These are phyloP conservation scores for Scedosporium dehoogii DNA, from an alignment of 2,329 filamentous ascomycete genomes.

Conservation along the genomic window DNA sequence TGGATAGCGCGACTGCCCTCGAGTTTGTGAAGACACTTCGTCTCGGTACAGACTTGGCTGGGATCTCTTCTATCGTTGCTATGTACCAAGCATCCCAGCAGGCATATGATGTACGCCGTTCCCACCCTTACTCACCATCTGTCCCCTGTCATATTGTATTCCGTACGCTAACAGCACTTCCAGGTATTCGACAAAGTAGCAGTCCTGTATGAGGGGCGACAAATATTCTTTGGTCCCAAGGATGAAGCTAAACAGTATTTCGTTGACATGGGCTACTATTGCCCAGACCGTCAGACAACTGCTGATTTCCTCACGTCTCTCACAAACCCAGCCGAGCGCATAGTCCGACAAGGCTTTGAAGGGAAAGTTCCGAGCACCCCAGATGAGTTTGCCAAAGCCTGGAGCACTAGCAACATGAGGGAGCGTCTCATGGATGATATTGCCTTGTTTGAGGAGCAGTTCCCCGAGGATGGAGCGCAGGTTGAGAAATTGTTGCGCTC, in stretches of 20 bases:
- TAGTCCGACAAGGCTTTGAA: conserved; percentile 46
- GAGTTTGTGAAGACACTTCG: conserved; percentile 18
- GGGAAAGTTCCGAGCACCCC: conserved; percentile 46
- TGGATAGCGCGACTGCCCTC: conserved; percentile 19
- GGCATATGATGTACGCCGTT: conserved; percentile 35
- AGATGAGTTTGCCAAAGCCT: conserved; percentile 49
- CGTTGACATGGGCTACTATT: conserved; percentile 55
- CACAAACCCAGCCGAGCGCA: conserved; percentile 47
- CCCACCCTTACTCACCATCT: no score
- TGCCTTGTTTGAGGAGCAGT: conserved; percentile 36
- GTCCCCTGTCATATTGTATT: no score
- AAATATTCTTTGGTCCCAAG: conserved; percentile 56
- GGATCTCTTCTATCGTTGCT: conserved; percentile 16
- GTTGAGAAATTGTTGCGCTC: conserved; percentile 45
- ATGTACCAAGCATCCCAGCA: conserved; percentile 55
- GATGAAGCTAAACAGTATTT: conserved; percentile 56
- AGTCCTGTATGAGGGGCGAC: conserved; percentile 56
- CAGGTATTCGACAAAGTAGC: conserved; percentile 58
- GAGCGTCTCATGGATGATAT: conserved; percentile 34
- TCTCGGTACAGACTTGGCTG: conserved; percentile 17
- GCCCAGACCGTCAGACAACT: conserved; percentile 56
- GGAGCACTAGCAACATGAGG: conserved; percentile 44
- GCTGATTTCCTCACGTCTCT: conserved; percentile 66
- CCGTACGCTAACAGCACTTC: neutral
- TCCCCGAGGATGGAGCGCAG: conserved; percentile 46